Percentiles rank a stretch among this genome's conserved stretches.
Evolutionary conservation across 306 rosid genomes (phyloP).

Genomic region (Dryas alaskensis): DNA sequence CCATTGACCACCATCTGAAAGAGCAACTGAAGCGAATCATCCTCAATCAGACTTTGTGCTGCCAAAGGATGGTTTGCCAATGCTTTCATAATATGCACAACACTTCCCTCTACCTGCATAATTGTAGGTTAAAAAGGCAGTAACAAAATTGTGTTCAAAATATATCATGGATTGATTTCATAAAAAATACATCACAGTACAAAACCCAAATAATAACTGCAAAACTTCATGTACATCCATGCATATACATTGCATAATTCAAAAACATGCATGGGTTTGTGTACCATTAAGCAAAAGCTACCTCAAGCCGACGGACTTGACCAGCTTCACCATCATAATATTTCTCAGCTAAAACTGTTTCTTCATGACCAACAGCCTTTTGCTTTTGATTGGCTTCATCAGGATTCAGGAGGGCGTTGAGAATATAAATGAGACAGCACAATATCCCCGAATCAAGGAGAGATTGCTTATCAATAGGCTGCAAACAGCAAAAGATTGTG

Average conservation of each 20-base stretch:
- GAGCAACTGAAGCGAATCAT: conserved; percentile 86
- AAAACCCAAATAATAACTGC: not conserved
- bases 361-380: conserved; percentile 48
- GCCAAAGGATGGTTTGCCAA: conserved; percentile 91
- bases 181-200: conserved; percentile 2
- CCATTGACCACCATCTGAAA: conserved; percentile 94
- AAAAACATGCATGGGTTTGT: not conserved
- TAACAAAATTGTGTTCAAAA: not conserved
- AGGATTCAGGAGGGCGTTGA: conserved; percentile 83
- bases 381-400: conserved; percentile 51
- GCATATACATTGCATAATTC: conserved; percentile 10
- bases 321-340: conserved; percentile 45
- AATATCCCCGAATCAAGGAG: conserved; percentile 99
- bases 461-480: conserved; percentile 97
- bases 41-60: conserved; percentile 93
- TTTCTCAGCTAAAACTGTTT: conserved; percentile 32
- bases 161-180: not conserved
- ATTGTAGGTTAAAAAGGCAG: conserved; percentile 17
- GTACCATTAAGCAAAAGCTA: conserved; percentile 36
- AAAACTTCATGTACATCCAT: not conserved
- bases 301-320: conserved; percentile 80
- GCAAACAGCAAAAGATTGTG: conserved; percentile 32
- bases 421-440: conserved; percentile 92
- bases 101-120: conserved; percentile 88
- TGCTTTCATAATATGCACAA: conserved; percentile 99